Base-by-base conservation (phyloP, 2,329 filamentous ascomycete genomes). In the Didymosphaeria variabile region DNA sequence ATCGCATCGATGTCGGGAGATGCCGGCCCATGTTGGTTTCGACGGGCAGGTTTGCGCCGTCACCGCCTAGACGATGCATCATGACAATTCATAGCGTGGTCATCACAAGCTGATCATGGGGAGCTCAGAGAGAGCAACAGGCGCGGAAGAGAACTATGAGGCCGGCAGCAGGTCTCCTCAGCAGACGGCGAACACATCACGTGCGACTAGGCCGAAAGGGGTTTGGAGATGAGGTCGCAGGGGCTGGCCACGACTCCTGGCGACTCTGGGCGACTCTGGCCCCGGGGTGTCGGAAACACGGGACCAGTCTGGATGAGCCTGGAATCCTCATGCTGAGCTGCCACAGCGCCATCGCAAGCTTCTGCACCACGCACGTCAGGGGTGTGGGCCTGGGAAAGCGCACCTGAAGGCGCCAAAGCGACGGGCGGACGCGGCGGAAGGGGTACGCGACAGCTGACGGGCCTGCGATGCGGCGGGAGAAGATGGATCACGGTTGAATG, bases 281-380 rank as follows among this genome's bases (percentile, higher is more conserved):
- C n/a, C n/a, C n/a, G n/a, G n/a, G 49, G 49, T 52, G 47, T 40
- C 47, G 36, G 56, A 58, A 58, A 58, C 49, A 40, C 56, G 56
- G 13, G 38, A 38, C 15, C 15, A 54, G 38, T 53, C 56, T 54
- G 56, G 49, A 54, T 23, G 42, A 46, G 56, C 40, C 38, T 38
- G 56, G 9, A 8, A 21, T 32, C 26, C 19, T 17, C 40, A 46
- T 23, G 54, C 2, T 38, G 42, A 56, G 54, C 13, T 38, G 44
- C 42, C 29, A 40, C 5, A 6, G 19, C 54, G 31, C 13, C 32
- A 8, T 38, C 7, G 44, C 10, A n/a, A 54, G 26, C 40, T 17
- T 45, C 47, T 36, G 56, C 47, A 29, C 34, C 17, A 38, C 26
- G 49, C 26, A 13, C 6, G 38, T 36, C 46, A 21, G 45, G 42